Evolutionary conservation across 192 early-diverging fungal genomes (phyloP).

Genomic region (Mortierella antarctica): DNA sequence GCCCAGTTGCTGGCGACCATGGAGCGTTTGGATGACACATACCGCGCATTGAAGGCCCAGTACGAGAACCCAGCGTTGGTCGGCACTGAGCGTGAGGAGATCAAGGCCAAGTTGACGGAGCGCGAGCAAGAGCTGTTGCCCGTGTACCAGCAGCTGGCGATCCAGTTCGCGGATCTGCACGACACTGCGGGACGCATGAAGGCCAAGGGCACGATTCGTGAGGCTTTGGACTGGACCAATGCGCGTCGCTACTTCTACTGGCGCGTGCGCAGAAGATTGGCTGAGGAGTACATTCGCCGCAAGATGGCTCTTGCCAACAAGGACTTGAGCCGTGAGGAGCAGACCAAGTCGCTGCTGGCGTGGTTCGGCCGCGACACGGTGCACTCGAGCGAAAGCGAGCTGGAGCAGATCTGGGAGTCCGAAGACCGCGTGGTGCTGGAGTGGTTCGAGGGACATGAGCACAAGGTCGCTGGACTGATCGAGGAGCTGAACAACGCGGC

Average conservation of each 20-base stretch:
- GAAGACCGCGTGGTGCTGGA: slow-evolving; percentile 67
- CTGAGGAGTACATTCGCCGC: slow-evolving; percentile 81
- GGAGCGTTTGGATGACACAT: slow-evolving; percentile 89
- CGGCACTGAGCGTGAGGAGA: slow-evolving; percentile 69
- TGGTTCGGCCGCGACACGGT: slow-evolving; percentile 76
- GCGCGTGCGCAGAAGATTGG: slow-evolving; percentile 85
- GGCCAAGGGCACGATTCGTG: slow-evolving; percentile 90
- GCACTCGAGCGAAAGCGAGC: slow-evolving; percentile 34
- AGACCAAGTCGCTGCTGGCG: slow-evolving; percentile 57
- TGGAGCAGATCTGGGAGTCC: slow-evolving; percentile 59
- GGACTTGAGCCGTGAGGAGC: slow-evolving; percentile 61
- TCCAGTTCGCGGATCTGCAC: slow-evolving; percentile 98
- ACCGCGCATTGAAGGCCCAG: slow-evolving; percentile 75
- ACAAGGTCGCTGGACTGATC: slow-evolving; percentile 51
- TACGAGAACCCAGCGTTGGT: slow-evolving; percentile 62
- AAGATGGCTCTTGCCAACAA: slow-evolving; percentile 62
- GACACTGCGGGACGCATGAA: slow-evolving; percentile 96
- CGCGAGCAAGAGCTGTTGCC: slow-evolving; percentile 91
- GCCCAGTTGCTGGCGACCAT: slow-evolving; percentile 92
- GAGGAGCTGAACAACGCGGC: slow-evolving; percentile 27
- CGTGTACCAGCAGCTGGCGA: slow-evolving; percentile 90
- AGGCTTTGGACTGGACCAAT: slow-evolving; percentile 81
- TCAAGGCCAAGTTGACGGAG: slow-evolving; percentile 79
- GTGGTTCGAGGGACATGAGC: slow-evolving; percentile 69
- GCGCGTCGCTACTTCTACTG: slow-evolving; percentile 93